These are phyloP conservation scores for Rhizopogon rudus DNA, from an alignment of 768 basidiomycete species.

Conservation along the genomic window DNA sequence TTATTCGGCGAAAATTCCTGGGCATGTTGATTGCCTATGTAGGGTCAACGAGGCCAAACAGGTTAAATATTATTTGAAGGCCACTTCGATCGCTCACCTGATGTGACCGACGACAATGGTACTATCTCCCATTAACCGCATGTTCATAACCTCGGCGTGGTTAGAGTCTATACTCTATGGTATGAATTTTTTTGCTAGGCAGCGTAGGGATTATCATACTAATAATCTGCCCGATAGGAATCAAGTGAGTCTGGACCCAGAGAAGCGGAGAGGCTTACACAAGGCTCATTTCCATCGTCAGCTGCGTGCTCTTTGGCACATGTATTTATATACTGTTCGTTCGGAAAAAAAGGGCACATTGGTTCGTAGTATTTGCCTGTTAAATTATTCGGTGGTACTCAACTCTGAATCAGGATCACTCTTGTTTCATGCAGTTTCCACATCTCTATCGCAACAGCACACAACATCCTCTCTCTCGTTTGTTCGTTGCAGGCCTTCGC, in stretches of 20 bases:
- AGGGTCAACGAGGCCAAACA: too few relatives aligned
- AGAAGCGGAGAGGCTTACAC: background rate
- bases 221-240: background rate
- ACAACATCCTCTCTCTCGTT: background rate
- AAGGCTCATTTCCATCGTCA: background rate
- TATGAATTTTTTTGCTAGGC: background rate
- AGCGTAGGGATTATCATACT: background rate
- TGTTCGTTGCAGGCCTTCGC: background rate
- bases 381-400: background rate
- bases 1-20: too few relatives aligned
- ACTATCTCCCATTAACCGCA: background rate
- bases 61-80: too few relatives aligned
- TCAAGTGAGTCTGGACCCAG: background rate
- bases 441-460: slow-evolving; percentile 3
- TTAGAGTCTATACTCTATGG: slow-evolving; percentile 3
- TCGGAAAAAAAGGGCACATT: background rate
- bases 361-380: background rate
- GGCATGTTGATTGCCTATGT: too few relatives aligned
- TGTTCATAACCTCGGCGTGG: slow-evolving; percentile 2
- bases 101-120: background rate
- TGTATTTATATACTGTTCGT: background rate
- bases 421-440: slow-evolving; percentile 1
- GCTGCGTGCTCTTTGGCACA: slow-evolving; percentile 3
- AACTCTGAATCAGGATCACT: background rate
- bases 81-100: too few relatives aligned